These are phyloP conservation scores for Penicillium janthinellum DNA, from an alignment of 2,329 filamentous ascomycete genomes.

Conservation along the genomic window DNA sequence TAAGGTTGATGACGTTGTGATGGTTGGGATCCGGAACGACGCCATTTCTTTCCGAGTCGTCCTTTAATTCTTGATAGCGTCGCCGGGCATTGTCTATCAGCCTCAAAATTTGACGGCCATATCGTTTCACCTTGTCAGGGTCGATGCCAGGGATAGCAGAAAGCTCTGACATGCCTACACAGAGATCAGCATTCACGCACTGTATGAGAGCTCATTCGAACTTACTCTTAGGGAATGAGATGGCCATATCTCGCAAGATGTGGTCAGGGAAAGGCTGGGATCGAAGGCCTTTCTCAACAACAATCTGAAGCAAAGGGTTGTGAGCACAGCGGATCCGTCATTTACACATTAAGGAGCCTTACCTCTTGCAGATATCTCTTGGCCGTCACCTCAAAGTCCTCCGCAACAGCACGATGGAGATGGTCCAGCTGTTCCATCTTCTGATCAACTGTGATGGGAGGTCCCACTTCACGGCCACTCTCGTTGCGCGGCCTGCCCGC, in stretches of 20 bases:
- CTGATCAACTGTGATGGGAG: constrained; percentile 50
- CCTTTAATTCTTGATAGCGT: constrained; percentile 47
- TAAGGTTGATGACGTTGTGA: constrained; percentile 49
- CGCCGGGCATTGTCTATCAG: constrained; percentile 44
- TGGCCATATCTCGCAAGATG: constrained; percentile 52
- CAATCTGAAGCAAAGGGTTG: constrained; percentile 35
- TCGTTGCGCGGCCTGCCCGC: constrained; percentile 34
- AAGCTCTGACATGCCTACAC: constrained; percentile 42
- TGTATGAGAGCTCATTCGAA: neutral
- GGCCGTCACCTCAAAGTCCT: constrained; percentile 51
- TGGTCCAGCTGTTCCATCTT: constrained; percentile 46
- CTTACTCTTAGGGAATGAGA: constrained; percentile 48
- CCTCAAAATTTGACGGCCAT: constrained; percentile 47
- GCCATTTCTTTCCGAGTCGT: constrained; percentile 53
- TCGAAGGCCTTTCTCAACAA: constrained; percentile 48
- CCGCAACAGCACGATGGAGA: constrained; percentile 47
- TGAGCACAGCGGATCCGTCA: neutral
- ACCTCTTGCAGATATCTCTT: constrained; percentile 48
- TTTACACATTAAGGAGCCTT: constrained; percentile 1
- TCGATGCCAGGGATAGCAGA: constrained; percentile 46
- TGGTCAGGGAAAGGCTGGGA: constrained; percentile 50
- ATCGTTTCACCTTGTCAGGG: constrained; percentile 47
- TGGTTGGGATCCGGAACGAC: constrained; percentile 49
- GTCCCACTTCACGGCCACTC: constrained; percentile 39
- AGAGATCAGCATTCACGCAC: constrained; percentile 9